Conservation (phyloP, 2,329 filamentous ascomycete genomes). For the Trichophyton equinum region DNA sequence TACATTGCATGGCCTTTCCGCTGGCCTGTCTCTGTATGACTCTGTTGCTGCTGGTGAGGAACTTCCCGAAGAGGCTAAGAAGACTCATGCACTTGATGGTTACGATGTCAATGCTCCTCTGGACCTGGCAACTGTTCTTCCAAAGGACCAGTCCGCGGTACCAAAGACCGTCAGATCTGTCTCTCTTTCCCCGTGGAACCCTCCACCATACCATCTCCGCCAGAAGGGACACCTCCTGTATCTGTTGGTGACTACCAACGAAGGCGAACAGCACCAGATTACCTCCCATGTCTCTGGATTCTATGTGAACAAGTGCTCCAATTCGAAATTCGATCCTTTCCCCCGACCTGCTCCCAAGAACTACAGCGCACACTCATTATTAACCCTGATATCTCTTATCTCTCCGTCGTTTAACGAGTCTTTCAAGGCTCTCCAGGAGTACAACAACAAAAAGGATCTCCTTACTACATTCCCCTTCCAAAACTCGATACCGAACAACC, state of each 20-base stretch:
- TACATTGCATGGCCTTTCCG: slow-evolving; percentile 68
- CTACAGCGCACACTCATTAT: slow-evolving; percentile 68
- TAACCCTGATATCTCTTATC: slow-evolving; percentile 63
- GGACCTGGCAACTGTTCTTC: slow-evolving; percentile 58
- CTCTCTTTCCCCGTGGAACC: slow-evolving; percentile 87
- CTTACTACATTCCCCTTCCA: slow-evolving; percentile 90
- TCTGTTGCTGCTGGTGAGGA: slow-evolving; percentile 44
- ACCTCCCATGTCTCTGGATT: slow-evolving; percentile 91
- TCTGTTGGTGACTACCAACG: slow-evolving; percentile 74
- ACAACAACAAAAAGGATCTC: slow-evolving; percentile 74
- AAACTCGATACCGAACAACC: slow-evolving; percentile 81
- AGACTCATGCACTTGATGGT: slow-evolving; percentile 48
- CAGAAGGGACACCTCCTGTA: slow-evolving; percentile 91
- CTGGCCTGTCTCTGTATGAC: slow-evolving; percentile 80
- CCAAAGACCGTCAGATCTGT: slow-evolving; percentile 89
- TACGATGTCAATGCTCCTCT: slow-evolving; percentile 66
- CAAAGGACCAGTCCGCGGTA: slow-evolving; percentile 50
- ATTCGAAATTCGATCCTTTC: slow-evolving; percentile 84
- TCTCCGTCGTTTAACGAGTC: slow-evolving; percentile 70
- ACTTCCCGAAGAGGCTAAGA: slow-evolving; percentile 28
- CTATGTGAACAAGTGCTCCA: slow-evolving; percentile 93
- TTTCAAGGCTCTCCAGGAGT: slow-evolving; percentile 69
- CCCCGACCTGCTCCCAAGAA: slow-evolving; percentile 69
- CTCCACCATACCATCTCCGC: slow-evolving; percentile 78
- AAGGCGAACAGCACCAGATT: slow-evolving; percentile 89